Base-by-base conservation (phyloP, 2,329 filamentous ascomycete genomes). In the Fusarium setosum region DNA sequence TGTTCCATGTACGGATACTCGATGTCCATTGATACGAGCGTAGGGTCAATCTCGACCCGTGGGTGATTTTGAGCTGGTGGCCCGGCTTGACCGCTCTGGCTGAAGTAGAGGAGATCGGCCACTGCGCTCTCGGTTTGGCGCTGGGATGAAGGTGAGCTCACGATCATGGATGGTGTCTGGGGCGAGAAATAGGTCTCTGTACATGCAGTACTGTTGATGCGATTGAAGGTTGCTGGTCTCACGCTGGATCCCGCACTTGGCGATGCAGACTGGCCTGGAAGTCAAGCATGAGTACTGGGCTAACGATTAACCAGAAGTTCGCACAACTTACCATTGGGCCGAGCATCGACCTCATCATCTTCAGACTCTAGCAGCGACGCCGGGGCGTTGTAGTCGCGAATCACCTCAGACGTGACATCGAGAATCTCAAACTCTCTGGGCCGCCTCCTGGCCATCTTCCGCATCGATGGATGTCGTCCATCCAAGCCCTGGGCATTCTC, bases 401-500 rank as follows among this genome's bases (percentile, higher is more conserved):
- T 76, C 4, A 79, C 74, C 57, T 79, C 75, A 12, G 72, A 70
- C 2, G 77, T 77, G 18, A 79, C 58, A 42, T 79, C 76, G 13
- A 79, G 61, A n/a, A 79, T 79, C 70, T 77, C 74, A 57, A 74
- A 78, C 18, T 70, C 71, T 34, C 65, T 72, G 3, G 70, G 69
- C 11, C 70, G 26, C 48, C 68, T 71, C 42, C 63, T 67, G 2
- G 71, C 72, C 68, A 68, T 71, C 44, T 66, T 70, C 6, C 69
- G 63, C 77, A 79, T 79, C 10, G 76, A 78, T 2, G 76, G 77
- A 45, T 79, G 77, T 17, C 60, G 58, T 6, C 68, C 61, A 42
- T 70, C 68, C 29, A 79, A 61, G n/a, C 69, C 67, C 52, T 75
- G 75, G 2, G 76, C 77, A 45, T 79, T 77, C 57, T 79, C 76